phyloP scores from a whole-genome alignment of 2,329 filamentous ascomycete species.

The Microdochium paspali region DNA sequence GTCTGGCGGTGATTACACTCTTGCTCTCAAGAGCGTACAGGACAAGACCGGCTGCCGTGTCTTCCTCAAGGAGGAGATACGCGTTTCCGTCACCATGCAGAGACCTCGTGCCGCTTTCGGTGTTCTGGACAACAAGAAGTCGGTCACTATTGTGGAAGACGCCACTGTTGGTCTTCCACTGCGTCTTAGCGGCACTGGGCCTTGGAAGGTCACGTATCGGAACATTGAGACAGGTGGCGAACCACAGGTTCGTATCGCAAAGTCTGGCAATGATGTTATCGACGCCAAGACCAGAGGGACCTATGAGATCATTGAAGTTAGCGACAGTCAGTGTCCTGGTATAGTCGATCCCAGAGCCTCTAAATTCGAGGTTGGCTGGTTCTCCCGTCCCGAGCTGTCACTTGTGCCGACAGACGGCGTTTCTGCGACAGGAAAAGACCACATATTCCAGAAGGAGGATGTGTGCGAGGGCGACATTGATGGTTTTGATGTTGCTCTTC shows the following conservation, averaged over 20 bases:
- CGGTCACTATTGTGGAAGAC: constrained; percentile 67
- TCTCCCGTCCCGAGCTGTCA: constrained; percentile 65
- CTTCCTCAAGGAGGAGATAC: constrained; percentile 73
- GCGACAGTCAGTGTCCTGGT: constrained; percentile 75
- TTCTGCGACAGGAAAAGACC: constrained; percentile 30
- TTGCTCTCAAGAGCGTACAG: constrained; percentile 77
- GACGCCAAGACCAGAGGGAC: constrained; percentile 57
- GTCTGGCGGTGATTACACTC: constrained; percentile 81
- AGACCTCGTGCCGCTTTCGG: constrained; percentile 82
- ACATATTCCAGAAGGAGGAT: constrained; percentile 61
- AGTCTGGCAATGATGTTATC: constrained; percentile 57
- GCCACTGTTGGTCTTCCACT: constrained; percentile 68
- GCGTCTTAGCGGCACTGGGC: constrained; percentile 73
- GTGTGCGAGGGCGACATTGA: constrained; percentile 95
- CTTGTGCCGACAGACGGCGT: constrained; percentile 58
- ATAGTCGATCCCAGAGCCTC: constrained; percentile 65
- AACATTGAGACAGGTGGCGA: constrained; percentile 48
- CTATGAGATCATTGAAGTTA: constrained; percentile 72
- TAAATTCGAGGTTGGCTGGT: constrained; percentile 75
- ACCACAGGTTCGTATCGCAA: constrained; percentile 14
- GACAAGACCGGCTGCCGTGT: constrained; percentile 83
- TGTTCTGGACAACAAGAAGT: constrained; percentile 69
- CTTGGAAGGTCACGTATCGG: constrained; percentile 72
- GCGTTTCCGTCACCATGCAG: constrained; percentile 80
- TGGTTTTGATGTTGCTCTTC: constrained; percentile 70